Base-by-base conservation (phyloP, 352 stramenopile species). In the Globisporangium iwayamae region DNA sequence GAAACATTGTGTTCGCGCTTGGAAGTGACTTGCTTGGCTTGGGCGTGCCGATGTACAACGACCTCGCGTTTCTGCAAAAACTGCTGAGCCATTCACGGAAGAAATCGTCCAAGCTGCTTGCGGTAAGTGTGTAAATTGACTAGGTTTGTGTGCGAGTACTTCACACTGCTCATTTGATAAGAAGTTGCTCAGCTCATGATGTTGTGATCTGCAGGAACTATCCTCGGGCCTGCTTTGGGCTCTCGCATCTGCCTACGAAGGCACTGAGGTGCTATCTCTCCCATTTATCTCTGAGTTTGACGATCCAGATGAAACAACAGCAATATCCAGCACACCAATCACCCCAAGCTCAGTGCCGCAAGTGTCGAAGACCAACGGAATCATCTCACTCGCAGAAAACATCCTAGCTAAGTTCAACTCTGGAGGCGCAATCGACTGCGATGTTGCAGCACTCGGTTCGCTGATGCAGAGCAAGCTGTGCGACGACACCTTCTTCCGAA, bases 141-240 rank as follows among this genome's bases (percentile, higher is more conserved):
- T 41, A 14, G 10, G 1, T 41, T n/a, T 36, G 11, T 54, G 5
- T 4, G 13, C 5, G 16, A 14, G 14, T 25, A 10, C 50, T 39
- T 13, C 20, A 38, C 5, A 4, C 13, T 57, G 18, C 16, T 54
- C 32, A 18, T 4, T 30, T 18, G n/a, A 13, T 4, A 38, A 13
- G 8, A 1, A 2, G 1, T 16, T 41, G 4, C 16, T 14, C 9
- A 30, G 13, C 25, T 59, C 36, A 32, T 20, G 2, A 59, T 34
- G 11, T 2, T 58, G 2, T 36, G 18, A 16, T 20, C 43, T 36
- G 16, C 41, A 69, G 64, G 64, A 69, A 22, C 28, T 69, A 11
- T 59, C 58, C 8, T 66, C 64, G 11, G 60, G 64, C n/a, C 34
- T 69, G 20, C 58, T 69, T 4, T 69, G 64, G 64, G 58, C 58